phyloP scores from a whole-genome alignment of 2,329 filamentous ascomycete species.

The Epichloe gansuensis region DNA sequence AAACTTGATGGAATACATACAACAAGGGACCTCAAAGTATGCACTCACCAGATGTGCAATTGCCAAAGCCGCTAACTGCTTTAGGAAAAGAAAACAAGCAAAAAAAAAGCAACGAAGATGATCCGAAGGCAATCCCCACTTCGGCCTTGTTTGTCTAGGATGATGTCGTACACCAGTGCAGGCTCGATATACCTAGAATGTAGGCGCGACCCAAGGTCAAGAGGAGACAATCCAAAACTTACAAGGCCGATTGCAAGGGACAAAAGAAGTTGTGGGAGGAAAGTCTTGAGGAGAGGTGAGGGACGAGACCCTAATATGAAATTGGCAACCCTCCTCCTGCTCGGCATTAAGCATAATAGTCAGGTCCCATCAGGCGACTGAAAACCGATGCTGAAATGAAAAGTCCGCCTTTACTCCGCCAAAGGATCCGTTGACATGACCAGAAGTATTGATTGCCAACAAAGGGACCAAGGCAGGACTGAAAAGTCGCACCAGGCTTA shows the following conservation, averaged over 20 bases:
- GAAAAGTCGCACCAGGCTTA: not conserved
- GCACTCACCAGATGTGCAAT: too few relatives aligned
- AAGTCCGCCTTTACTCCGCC: not conserved
- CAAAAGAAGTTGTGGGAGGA: not conserved
- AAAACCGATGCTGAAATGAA: not conserved
- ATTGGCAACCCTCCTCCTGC: not conserved
- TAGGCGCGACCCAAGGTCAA: not conserved
- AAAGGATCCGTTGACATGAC: not conserved
- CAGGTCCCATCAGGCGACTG: not conserved
- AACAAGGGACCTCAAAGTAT: too few relatives aligned
- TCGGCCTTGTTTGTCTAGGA: not conserved
- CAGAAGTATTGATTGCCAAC: not conserved
- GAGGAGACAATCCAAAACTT: not conserved
- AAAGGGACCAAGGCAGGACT: not conserved
- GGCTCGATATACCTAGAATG: not conserved
- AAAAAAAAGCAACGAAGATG: not conserved
- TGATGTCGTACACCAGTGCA: not conserved
- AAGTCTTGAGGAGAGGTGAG: not conserved
- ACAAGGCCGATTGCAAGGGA: not conserved
- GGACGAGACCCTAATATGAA: conserved; percentile 1
- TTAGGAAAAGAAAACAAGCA: not conserved
- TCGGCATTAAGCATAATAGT: not conserved
- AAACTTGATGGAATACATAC: too few relatives aligned
- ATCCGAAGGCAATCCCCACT: not conserved
- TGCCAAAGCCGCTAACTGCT: too few relatives aligned